Conservation (phyloP, 2,329 filamentous ascomycete genomes). For the Colletotrichum shisoi region DNA sequence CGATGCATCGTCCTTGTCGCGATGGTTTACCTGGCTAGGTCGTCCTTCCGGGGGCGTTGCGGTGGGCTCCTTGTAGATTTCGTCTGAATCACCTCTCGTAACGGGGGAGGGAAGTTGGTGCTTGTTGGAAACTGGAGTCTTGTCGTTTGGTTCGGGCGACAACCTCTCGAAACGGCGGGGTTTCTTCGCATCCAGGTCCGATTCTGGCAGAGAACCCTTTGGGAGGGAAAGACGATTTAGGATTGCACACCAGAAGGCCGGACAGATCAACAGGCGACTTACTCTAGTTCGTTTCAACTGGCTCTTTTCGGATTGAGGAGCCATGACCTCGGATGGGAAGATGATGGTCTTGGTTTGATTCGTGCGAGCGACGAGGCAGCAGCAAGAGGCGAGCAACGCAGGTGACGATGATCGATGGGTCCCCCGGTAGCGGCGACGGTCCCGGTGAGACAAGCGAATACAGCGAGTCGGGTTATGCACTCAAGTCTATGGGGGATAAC, state of each 20-base stretch:
- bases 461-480: constrained; percentile 26
- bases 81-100: constrained; percentile 65
- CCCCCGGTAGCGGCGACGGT: constrained; percentile 21
- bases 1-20: constrained; percentile 59
- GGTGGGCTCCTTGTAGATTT: constrained; percentile 71
- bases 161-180: constrained; percentile 79
- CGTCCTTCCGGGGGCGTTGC: constrained; percentile 71
- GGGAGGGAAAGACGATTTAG: constrained; percentile 42
- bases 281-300: constrained; percentile 85
- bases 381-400: constrained; percentile 12
- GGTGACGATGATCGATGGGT: constrained; percentile 19
- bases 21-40: constrained; percentile 63
- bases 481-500: constrained; percentile 10
- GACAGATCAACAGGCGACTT: constrained; percentile 49
- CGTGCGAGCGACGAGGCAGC: constrained; percentile 17
- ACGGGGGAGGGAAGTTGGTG: constrained; percentile 82
- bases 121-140: constrained; percentile 68
- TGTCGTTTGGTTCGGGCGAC: constrained; percentile 60
- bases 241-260: constrained; percentile 38
- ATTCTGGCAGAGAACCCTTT: constrained; percentile 72
- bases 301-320: constrained; percentile 75
- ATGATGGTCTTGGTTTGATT: constrained; percentile 12
- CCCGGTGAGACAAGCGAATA: constrained; percentile 21
- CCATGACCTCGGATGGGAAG: constrained; percentile 53
- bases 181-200: constrained; percentile 78